Evolutionary conservation across 2,329 filamentous ascomycete genomes (phyloP).

Genomic region (Arthrobotrys conoides): DNA sequence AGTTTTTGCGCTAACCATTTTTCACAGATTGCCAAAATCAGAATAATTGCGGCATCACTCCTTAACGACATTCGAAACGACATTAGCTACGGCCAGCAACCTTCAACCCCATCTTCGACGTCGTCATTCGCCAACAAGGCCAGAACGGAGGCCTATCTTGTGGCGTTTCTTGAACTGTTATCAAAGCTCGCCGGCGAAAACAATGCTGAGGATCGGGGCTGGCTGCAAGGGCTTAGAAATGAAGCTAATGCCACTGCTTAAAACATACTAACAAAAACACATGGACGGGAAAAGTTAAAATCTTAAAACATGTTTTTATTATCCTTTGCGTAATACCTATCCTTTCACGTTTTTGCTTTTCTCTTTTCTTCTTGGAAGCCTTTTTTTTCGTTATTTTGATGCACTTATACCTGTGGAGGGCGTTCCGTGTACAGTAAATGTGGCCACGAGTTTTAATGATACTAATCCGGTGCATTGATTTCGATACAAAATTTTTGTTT

Average conservation of each 20-base stretch:
- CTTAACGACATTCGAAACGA: constrained; percentile 58
- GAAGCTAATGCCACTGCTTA: constrained; percentile 37
- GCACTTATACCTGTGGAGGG: constrained; percentile 44
- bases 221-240: constrained; percentile 57
- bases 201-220: constrained; percentile 56
- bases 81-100: constrained; percentile 58
- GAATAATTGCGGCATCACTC: constrained; percentile 57
- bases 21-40: constrained; percentile 58
- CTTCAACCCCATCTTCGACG: constrained; percentile 57
- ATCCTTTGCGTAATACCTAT: constrained; percentile 44
- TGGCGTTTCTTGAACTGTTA: constrained; percentile 58
- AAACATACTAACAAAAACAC: constrained; percentile 26
- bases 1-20: constrained; percentile 6
- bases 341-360: constrained; percentile 10
- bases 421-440: constrained; percentile 60
- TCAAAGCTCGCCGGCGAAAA: constrained; percentile 59
- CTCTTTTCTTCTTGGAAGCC: constrained; percentile 17
- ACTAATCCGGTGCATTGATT: constrained; percentile 26
- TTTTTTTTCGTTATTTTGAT: constrained; percentile 14
- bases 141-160: constrained; percentile 59
- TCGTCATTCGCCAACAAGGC: constrained; percentile 60
- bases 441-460: constrained; percentile 50
- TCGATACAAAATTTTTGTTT: neutral
- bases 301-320: constrained; percentile 26
- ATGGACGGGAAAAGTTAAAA: constrained; percentile 48